Evolutionary conservation across 164 flowering plant genomes (phyloP).

Genomic region (Vitis cinerea): DNA sequence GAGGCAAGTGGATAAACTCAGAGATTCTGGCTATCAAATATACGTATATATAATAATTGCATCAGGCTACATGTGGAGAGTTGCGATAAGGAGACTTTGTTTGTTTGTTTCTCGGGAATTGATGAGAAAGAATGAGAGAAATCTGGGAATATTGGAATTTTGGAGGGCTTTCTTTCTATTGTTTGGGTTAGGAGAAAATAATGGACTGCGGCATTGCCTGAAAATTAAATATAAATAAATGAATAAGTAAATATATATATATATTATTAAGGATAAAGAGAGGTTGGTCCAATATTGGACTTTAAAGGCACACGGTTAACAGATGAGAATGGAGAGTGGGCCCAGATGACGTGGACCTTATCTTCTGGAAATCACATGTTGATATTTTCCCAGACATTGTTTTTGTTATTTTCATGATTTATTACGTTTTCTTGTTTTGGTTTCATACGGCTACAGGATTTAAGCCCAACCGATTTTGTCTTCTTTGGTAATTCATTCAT

Average conservation of each 20-base stretch:
- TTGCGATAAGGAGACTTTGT: conserved; percentile 5
- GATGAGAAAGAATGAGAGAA: conserved; percentile 8
- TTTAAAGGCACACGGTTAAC: neutral
- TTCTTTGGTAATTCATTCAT: no score
- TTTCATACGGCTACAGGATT: no score
- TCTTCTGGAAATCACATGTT: neutral
- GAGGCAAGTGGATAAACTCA: conserved; percentile 44
- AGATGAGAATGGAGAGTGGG: conserved; percentile 3
- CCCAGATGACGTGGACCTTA: conserved; percentile 16
- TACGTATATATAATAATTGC: neutral
- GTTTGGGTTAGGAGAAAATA: neutral
- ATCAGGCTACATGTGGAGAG: neutral
- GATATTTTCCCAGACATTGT: no score
- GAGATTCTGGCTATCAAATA: conserved; percentile 1
- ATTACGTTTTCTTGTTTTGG: no score
- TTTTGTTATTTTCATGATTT: no score
- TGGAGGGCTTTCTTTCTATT: neutral
- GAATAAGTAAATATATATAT: no score
- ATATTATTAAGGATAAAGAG: neutral
- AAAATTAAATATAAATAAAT: no score
- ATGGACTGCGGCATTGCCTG: no score
- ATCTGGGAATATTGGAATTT: neutral
- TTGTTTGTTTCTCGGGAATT: conserved; percentile 25
- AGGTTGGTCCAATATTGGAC: neutral
- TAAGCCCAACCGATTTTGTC: no score